Conservation (phyloP, 2,329 filamentous ascomycete species). For the Colletotrichum sojae region DNA sequence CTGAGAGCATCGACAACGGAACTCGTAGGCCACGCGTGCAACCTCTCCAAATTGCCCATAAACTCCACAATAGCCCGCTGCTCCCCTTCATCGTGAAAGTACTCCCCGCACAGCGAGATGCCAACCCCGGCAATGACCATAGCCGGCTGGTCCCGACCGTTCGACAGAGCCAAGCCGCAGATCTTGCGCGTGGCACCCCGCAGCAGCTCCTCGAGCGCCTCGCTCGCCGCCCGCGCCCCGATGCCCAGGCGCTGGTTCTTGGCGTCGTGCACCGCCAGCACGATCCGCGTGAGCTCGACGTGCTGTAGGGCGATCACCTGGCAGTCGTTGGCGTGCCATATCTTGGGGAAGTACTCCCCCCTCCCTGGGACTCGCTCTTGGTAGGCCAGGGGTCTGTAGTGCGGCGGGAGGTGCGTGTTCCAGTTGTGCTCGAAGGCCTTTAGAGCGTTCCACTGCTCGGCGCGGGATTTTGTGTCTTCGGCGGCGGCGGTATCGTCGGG, state of each 20-base stretch:
- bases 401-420: conserved; percentile 61
- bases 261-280: conserved; percentile 71
- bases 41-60: conserved; percentile 60
- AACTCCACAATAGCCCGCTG: conserved; percentile 64
- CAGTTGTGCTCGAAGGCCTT: conserved; percentile 62
- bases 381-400: conserved; percentile 69
- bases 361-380: conserved; percentile 49
- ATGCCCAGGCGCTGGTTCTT: conserved; percentile 55
- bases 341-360: conserved; percentile 66
- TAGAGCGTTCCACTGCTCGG: conserved; percentile 59
- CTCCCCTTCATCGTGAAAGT: conserved; percentile 60
- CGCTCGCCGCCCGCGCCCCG: conserved; percentile 49
- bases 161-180: conserved; percentile 72
- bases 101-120: conserved; percentile 63
- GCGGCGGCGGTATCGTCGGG: conserved; percentile 5
- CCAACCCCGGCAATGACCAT: conserved; percentile 70
- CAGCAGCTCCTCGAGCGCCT: conserved; percentile 55
- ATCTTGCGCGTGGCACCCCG: conserved; percentile 64
- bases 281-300: conserved; percentile 54
- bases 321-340: conserved; percentile 46
- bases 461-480: conserved; percentile 48
- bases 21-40: conserved; percentile 66
- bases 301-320: conserved; percentile 24
- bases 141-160: conserved; percentile 67
- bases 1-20: conserved; percentile 61